Evolutionary conservation across 2,329 filamentous ascomycete species (phyloP).

Genomic region (Venturiaceae sp.): DNA sequence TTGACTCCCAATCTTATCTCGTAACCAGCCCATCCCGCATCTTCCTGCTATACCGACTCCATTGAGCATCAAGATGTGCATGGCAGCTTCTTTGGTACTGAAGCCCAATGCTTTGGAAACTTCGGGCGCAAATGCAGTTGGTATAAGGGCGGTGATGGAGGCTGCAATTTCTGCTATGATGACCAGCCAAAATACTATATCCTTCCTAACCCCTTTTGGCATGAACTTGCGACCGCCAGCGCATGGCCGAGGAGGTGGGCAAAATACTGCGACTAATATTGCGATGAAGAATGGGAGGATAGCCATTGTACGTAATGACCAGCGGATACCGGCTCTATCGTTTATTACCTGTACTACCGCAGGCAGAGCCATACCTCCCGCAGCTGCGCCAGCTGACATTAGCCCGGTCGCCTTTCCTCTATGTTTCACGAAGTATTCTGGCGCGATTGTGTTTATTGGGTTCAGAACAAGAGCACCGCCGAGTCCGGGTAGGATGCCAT

Average conservation of each 20-base stretch:
- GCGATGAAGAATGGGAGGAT: background rate
- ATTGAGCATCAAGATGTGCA: background rate
- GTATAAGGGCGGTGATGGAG: background rate
- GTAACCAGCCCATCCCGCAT: background rate
- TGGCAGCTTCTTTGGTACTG: background rate
- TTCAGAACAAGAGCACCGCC: slow-evolving; percentile 32
- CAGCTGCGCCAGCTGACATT: background rate
- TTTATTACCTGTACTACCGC: background rate
- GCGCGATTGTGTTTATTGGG: slow-evolving; percentile 14
- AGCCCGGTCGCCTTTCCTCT: background rate
- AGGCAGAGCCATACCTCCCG: background rate
- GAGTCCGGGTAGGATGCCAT: slow-evolving; percentile 36
- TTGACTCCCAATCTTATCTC: background rate
- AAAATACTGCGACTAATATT: background rate
- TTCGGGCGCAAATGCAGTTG: background rate
- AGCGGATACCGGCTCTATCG: background rate
- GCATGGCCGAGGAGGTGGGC: background rate
- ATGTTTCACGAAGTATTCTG: background rate
- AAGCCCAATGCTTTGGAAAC: background rate
- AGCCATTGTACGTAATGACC: background rate
- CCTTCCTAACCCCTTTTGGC: background rate
- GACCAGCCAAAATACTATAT: background rate
- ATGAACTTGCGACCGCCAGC: background rate
- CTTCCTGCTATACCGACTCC: background rate
- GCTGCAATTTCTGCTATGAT: background rate